phyloP scores from a whole-genome alignment of 345 rosid species.

The Eucalyptus rudis region DNA sequence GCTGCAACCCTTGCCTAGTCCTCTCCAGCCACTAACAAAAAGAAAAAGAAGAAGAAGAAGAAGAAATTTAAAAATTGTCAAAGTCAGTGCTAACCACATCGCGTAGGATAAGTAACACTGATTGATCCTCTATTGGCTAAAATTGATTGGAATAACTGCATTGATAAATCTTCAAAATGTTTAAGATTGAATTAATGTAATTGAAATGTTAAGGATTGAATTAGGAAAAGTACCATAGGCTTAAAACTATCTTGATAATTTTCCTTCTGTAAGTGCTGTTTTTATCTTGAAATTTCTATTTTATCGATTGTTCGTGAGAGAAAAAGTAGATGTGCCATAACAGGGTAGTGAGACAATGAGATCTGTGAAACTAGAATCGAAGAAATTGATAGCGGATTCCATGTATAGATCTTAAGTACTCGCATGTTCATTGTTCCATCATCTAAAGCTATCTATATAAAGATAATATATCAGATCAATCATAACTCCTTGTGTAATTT shows the following conservation, averaged over 20 bases:
- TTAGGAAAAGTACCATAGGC: too few species aligned
- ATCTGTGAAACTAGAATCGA: neutral
- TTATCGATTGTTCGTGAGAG: neutral
- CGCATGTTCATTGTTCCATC: neutral
- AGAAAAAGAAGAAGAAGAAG: too few species aligned
- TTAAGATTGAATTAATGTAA: accelerated
- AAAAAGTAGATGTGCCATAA: neutral
- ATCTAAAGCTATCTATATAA: neutral
- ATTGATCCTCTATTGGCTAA: accelerated
- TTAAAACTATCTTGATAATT: too few species aligned
- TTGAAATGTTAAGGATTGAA: too few species aligned
- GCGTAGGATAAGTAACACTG: accelerated
- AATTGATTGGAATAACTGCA: too few species aligned
- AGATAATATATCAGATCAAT: neutral
- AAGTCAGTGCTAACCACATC: accelerated
- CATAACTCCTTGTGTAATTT: neutral
- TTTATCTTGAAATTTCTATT: neutral
- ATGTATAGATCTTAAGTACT: neutral
- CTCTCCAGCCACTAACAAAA: neutral
- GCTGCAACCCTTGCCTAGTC: too few species aligned
- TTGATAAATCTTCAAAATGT: neutral
- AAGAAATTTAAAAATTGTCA: too few species aligned
- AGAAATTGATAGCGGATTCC: neutral
- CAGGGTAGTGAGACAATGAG: neutral
- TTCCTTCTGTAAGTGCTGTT: neutral